phyloP scores from a whole-genome alignment of 2,329 filamentous ascomycete genomes.

The Ascocoryne sarcoides region DNA sequence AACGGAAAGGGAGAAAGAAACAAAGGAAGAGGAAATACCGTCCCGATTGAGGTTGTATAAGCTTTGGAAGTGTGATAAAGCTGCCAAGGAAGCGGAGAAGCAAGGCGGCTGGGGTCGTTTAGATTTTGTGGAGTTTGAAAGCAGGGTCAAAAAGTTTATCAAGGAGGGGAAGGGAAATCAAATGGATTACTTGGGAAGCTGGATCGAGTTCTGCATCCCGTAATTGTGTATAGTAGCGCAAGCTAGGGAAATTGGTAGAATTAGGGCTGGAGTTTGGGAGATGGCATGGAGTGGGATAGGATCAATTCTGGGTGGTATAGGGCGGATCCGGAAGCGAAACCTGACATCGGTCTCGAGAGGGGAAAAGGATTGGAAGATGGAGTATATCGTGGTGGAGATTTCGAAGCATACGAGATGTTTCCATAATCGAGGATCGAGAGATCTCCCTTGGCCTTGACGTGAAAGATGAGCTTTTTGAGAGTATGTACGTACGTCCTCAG shows the following conservation, averaged over 20 bases:
- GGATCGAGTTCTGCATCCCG: constrained; percentile 77
- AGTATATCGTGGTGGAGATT: no score
- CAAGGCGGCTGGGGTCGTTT: constrained; percentile 76
- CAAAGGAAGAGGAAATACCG: constrained; percentile 3
- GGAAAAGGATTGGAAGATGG: no score
- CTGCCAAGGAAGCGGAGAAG: constrained; percentile 48
- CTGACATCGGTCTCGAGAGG: no score
- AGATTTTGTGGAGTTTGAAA: constrained; percentile 70
- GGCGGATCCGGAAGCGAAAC: no score
- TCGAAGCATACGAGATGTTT: no score
- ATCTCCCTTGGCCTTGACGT: no score
- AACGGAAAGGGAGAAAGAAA: background rate
- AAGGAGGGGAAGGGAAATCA: constrained; percentile 49
- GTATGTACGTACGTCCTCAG: no score
- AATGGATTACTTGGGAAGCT: constrained; percentile 75
- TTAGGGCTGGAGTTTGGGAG: background rate
- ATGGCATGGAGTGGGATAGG: no score
- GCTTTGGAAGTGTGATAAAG: constrained; percentile 19
- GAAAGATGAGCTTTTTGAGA: no score
- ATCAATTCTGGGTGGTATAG: no score
- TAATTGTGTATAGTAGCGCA: constrained; percentile 11
- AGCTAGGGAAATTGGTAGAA: background rate
- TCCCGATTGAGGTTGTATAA: constrained; percentile 12
- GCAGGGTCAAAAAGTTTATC: constrained; percentile 50
- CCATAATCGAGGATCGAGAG: no score